Percentiles rank a stretch among this genome's conserved stretches.
phyloP scores from a whole-genome alignment of 2,329 filamentous ascomycete genomes.

The Colletotrichum kahawae region DNA sequence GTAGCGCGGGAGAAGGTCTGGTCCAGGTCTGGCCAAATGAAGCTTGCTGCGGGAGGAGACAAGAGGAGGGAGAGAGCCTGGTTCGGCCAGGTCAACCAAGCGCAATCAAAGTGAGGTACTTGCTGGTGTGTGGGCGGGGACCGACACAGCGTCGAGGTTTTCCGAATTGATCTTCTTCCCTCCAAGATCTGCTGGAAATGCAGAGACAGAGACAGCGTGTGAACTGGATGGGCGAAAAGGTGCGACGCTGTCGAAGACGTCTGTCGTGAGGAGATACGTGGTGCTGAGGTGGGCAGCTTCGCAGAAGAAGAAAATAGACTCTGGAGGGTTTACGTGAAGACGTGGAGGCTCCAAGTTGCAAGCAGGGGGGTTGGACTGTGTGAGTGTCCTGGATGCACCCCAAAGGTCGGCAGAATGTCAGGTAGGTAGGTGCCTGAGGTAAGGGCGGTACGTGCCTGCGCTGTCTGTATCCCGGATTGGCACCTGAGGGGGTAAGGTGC shows the following conservation, averaged over 20 bases:
- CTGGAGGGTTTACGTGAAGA: conserved; percentile 13
- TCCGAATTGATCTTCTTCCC: not conserved
- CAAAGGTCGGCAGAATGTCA: not conserved
- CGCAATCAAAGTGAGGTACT: not conserved
- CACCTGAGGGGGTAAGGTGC: not conserved
- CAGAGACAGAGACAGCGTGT: not conserved
- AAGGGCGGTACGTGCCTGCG: not conserved
- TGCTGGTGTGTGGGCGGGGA: not conserved
- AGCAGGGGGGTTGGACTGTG: conserved; percentile 2
- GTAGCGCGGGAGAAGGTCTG: not conserved
- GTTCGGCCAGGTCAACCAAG: conserved; percentile 15
- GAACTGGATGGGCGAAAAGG: not conserved
- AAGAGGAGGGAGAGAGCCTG: conserved; percentile 14
- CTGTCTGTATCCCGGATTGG: not conserved
- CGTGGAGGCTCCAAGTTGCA: conserved; percentile 13
- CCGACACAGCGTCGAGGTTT: not conserved
- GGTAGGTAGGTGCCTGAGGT: not conserved
- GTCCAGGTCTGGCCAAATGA: not conserved
- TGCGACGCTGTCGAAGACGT: conserved; percentile 1
- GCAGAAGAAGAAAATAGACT: conserved; percentile 10
- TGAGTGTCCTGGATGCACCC: not conserved
- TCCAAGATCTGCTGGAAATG: not conserved
- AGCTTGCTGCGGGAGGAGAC: not conserved
- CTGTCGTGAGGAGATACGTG: not conserved
- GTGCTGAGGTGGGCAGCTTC: not conserved